Base-by-base conservation (phyloP, 176 grass and related monocot species). In the Ananas comosus region DNA sequence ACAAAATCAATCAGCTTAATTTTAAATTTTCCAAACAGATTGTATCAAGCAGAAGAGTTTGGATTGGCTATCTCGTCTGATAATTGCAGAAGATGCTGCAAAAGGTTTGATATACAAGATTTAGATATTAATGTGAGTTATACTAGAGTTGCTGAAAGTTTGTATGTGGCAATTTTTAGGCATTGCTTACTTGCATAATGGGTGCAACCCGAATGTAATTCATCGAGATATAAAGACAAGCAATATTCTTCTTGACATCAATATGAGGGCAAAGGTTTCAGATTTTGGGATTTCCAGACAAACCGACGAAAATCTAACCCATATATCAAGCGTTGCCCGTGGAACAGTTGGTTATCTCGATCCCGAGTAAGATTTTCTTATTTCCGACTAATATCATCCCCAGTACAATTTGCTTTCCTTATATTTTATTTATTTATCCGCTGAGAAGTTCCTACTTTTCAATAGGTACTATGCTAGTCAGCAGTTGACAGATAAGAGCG, bases 191-290 rank as follows among this genome's bases (percentile, higher is more conserved):
- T 67, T 67, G 65, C 65, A 67, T n/a, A 67, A 67, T 67, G 65
- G 65, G 14, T 67, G 65, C 65, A 67, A 67, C 17, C 65, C 65
- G 17, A 28, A 16, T 67, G 12, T 67, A 10, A 67, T 67, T 67
- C 65, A 67, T 67, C 65, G 65, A 18, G 65, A 67, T 49, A 47
- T 67, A 48, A 67, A 67, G 29, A 67, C 65, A 16, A 67, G 28
- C 33, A 67, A 67, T 67, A 67, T 67, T 67, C 65, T 67, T n/a
- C 65, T 67, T 67, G 65, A 67, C 33, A 67, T 67, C 33, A 67
- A 42, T 67, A 67, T 67, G 65, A 67, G 33, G 33, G 65, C 33
- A 3, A 67, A 49, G 14, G 65, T 67, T 67, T 67, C 65, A 19
- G 65, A 67, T 67, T 67, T 67, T 67, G 65, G 65, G 33, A 25